Evolutionary conservation across 768 basidiomycete genomes (phyloP).

Genomic region (Rhizopogon salebrosus): DNA sequence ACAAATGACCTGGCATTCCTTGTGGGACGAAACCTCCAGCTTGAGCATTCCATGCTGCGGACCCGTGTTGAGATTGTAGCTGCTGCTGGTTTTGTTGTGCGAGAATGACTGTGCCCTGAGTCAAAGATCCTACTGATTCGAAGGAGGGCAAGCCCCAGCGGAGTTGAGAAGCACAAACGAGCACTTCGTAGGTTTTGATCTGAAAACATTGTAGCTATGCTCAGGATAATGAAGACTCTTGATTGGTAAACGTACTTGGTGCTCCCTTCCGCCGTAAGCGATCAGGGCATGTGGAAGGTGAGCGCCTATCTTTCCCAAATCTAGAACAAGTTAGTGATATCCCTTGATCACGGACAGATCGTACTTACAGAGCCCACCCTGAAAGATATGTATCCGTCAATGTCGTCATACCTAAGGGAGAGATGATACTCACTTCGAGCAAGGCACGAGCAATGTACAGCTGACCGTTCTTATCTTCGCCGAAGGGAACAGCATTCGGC

Average conservation of each 20-base stretch:
- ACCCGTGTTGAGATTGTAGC: conserved; percentile 2
- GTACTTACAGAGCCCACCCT: conserved; percentile 25
- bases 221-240: background rate
- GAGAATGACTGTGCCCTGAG: conserved; percentile 27
- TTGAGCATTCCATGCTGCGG: conserved; percentile 1
- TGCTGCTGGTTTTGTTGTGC: conserved; percentile 10
- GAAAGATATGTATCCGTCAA: background rate
- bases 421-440: conserved; percentile 10
- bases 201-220: background rate
- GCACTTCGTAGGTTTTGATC: background rate
- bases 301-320: background rate
- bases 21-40: conserved; percentile 15
- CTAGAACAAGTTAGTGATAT: background rate
- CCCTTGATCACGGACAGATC: background rate
- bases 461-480: conserved; percentile 26
- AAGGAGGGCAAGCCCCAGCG: conserved; percentile 1
- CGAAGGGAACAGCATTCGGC: conserved; percentile 29
- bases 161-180: conserved; percentile 1
- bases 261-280: background rate
- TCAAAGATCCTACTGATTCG: conserved; percentile 7
- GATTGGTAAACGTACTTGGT: background rate
- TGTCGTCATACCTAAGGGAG: background rate
- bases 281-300: conserved; percentile 1
- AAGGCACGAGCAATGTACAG: conserved; percentile 27
- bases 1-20: background rate